Evolutionary conservation across 305 asterid species (phyloP).

Genomic region (Striga hermonthica): DNA sequence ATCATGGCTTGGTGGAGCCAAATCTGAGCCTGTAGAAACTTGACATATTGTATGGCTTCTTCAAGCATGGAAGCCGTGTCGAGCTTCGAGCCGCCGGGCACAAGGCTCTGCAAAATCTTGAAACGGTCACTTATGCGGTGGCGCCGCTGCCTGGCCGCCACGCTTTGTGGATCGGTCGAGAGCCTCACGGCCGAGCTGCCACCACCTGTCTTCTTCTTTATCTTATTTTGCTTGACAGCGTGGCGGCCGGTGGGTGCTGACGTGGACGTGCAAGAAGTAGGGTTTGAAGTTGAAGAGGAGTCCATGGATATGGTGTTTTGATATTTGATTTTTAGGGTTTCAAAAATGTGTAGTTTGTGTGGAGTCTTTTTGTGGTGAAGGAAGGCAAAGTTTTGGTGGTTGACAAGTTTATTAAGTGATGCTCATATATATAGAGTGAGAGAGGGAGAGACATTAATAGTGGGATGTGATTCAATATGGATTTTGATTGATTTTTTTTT

Average conservation of each 20-base stretch:
- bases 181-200: constrained; percentile 43
- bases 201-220: constrained; percentile 26
- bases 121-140: constrained; percentile 73
- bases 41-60: constrained; percentile 71
- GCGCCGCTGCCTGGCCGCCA: constrained; percentile 80
- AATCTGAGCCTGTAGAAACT: constrained; percentile 68
- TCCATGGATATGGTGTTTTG: constrained; percentile 32
- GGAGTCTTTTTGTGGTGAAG: neutral
- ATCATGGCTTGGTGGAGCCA: constrained; percentile 59
- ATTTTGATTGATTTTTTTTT: neutral
- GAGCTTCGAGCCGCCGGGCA: constrained; percentile 72
- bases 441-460: neutral
- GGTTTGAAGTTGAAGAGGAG: constrained; percentile 30
- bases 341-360: neutral
- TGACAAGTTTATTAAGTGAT: neutral
- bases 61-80: constrained; percentile 84
- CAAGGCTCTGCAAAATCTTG: constrained; percentile 68
- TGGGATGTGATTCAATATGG: constrained; percentile 37
- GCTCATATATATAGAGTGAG: constrained; percentile 23
- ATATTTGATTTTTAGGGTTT: neutral
- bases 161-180: constrained; percentile 76
- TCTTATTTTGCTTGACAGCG: constrained; percentile 19
- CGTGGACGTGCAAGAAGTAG: constrained; percentile 30
- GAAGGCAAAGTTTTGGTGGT: neutral
- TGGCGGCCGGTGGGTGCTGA: neutral